Evolutionary conservation across 306 rosid genomes (phyloP), one percentile per base, ranked within the genome.

Genomic region (Hippophae rhamnoides): DNA sequence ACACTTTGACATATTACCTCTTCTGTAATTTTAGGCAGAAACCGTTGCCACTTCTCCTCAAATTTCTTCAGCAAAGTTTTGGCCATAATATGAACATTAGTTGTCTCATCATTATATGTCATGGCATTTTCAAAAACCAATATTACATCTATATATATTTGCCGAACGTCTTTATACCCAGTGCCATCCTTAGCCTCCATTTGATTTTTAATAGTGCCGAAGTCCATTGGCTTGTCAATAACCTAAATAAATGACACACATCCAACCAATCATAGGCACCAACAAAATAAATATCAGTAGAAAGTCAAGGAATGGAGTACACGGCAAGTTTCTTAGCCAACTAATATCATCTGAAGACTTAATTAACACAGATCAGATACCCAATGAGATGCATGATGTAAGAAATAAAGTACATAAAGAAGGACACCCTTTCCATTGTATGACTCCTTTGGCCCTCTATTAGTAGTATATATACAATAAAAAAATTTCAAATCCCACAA

Each of bases 141-240:
- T 66, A 92, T 81, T 74, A 87, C 92, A 72, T 90, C 96, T 48
- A 83, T 63, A 76, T 85, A 85, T 56, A 85, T 74, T 52, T 87
- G 96, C 46, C 89, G 75, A 40, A 90, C 84, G 60, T 90, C 79
- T 77, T 80, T 90, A 74, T 90, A 90, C 60, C 89, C 92, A 57
- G 94, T 81, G 58, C 92, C 92, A 73, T 87, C 95, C 65, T 81
- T 83, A 52, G 84, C 83, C 56, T 87, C 96, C 90, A 87, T 87
- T 74, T 87, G 98, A 71, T 90, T 90, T 74, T 83, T 87, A 47
- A 87, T 81, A 6, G 98, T 87, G 61, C 84, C 72, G 65, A 90
- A 87, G 77, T 90, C 98, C 98, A 90, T 90, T 62, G 98, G 96
- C 77, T 87, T 90, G 81, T 90, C 92, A 74, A 90, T 90, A 57